Evolutionary conservation across 169 alveolate species (phyloP).

Genomic region (Perkinsus olseni): DNA sequence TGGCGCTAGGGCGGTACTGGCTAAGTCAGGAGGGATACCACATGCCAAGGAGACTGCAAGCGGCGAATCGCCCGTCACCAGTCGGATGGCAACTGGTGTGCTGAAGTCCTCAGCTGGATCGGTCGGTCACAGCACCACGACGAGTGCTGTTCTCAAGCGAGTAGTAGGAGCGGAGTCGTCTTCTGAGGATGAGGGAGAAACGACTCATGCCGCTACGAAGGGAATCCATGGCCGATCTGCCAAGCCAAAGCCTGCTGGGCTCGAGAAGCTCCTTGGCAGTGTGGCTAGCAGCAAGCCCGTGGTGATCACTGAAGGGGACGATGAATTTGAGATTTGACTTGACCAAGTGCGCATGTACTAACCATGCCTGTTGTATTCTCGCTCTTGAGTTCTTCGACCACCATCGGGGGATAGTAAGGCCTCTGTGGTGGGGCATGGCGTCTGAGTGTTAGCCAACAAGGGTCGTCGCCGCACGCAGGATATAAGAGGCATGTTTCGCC

Average conservation of each 20-base stretch:
- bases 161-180: not conserved
- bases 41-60: not conserved
- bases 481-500: not conserved
- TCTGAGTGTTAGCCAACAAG: not conserved
- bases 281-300: not conserved
- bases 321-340: not conserved
- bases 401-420: not conserved
- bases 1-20: no score
- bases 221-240: not conserved
- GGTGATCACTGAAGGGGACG: not conserved
- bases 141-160: not conserved
- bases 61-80: not conserved
- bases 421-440: not conserved
- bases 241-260: not conserved
- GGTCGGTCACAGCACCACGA: not conserved
- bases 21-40: no score
- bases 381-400: not conserved
- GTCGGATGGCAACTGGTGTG: not conserved
- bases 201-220: not conserved
- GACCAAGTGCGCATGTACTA: not conserved
- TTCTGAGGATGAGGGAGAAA: not conserved
- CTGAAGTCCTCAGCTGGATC: not conserved
- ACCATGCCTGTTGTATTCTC: not conserved
- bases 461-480: not conserved
- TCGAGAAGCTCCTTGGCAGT: not conserved